These are phyloP conservation scores for Fragosphaeria purpurea DNA, from an alignment of 2,329 filamentous ascomycete genomes.

Conservation along the genomic window DNA sequence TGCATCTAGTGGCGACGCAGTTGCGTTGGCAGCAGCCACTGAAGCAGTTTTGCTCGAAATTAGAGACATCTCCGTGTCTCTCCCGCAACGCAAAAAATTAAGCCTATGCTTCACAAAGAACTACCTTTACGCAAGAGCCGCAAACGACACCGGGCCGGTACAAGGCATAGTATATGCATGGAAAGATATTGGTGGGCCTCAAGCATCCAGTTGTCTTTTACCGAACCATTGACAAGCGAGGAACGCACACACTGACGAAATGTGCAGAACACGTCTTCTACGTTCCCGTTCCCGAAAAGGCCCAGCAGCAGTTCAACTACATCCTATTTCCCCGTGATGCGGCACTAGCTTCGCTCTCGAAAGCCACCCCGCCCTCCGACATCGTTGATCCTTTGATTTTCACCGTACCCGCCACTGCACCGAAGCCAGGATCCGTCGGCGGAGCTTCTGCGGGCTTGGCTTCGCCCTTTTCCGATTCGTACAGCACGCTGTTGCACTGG, in stretches of 20 bases:
- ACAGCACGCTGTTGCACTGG: conserved; percentile 51
- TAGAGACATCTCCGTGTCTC: conserved; percentile 57
- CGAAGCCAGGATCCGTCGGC: conserved; percentile 48
- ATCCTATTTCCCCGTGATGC: conserved; percentile 49
- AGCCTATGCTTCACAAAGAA: conserved; percentile 52
- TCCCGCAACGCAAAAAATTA: conserved; percentile 60
- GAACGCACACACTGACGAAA: background rate
- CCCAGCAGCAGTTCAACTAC: conserved; percentile 57
- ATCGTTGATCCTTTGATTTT: conserved; percentile 52
- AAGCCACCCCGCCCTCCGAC: conserved; percentile 27
- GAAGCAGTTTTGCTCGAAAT: conserved; percentile 49
- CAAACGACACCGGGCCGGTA: conserved; percentile 41
- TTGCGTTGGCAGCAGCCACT: conserved; percentile 17
- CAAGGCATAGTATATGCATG: conserved; percentile 48
- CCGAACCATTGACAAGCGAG: too few species aligned
- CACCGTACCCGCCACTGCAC: conserved; percentile 48
- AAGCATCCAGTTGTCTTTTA: background rate
- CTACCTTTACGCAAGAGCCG: conserved; percentile 46
- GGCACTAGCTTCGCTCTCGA: conserved; percentile 28
- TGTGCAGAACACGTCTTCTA: conserved; percentile 50
- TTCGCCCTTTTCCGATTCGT: conserved; percentile 46
- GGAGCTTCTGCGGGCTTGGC: conserved; percentile 41
- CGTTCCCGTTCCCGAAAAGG: conserved; percentile 55
- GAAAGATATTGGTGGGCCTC: conserved; percentile 47
- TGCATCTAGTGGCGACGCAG: conserved; percentile 13